Evolutionary conservation across 2,329 filamentous ascomycete genomes (phyloP).

Genomic region (Ceratocystis ficicola): DNA sequence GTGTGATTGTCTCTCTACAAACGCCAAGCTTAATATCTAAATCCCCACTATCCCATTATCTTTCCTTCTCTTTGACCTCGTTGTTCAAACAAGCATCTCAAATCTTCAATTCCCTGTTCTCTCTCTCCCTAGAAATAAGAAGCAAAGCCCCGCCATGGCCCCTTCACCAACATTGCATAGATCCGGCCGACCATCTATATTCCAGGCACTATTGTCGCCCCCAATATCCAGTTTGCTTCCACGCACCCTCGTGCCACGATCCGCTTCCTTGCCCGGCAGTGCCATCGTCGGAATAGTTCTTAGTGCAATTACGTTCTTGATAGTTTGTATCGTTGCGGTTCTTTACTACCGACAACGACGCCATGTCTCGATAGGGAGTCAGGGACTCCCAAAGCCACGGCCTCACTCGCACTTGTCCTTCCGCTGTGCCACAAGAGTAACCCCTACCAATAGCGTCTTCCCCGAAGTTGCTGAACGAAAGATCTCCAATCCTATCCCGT

Average conservation of each 20-base stretch:
- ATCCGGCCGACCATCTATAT: neutral
- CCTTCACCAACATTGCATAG: neutral
- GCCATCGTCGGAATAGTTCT: conserved; percentile 27
- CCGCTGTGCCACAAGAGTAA: conserved; percentile 38
- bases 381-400: conserved; percentile 27
- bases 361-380: conserved; percentile 34
- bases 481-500: neutral
- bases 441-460: conserved; percentile 32
- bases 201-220: neutral
- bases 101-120: neutral
- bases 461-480: neutral
- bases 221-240: neutral
- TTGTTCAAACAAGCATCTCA: conserved; percentile 10
- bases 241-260: neutral
- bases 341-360: conserved; percentile 37
- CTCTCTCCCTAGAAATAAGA: too few relatives aligned
- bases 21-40: neutral
- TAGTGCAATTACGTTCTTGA: conserved; percentile 31
- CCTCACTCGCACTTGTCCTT: conserved; percentile 39
- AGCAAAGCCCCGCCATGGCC: neutral
- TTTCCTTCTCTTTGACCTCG: neutral
- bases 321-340: conserved; percentile 31
- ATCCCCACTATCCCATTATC: neutral
- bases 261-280: neutral
- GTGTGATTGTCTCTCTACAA: neutral